Conservation (phyloP, 2,329 filamentous ascomycete species). For the Ploettnerulaceae sp. region DNA sequence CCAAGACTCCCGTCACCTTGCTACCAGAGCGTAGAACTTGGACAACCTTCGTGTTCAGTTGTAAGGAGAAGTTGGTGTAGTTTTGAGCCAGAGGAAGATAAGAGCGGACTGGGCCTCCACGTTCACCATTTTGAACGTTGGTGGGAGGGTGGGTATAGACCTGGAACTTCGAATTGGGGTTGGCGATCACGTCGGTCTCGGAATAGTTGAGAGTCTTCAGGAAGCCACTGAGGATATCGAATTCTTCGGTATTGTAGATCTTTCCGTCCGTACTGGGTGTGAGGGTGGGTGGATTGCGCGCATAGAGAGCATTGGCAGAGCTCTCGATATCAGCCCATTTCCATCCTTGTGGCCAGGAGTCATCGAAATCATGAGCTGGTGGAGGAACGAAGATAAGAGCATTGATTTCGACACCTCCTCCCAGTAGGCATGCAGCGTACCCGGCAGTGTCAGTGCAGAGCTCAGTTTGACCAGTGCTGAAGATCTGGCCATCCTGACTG, state of each 20-base stretch:
- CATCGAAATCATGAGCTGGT: conserved; percentile 2
- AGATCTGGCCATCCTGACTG: not conserved
- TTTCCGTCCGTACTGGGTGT: not conserved
- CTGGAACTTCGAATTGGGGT: not conserved
- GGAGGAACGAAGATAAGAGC: conserved; percentile 3
- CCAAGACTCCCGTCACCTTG: conserved; percentile 1
- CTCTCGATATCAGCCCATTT: conserved; percentile 2
- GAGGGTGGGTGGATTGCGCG: not conserved
- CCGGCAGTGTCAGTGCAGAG: not conserved
- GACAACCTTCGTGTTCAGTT: conserved; percentile 1
- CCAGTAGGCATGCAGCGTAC: conserved; percentile 1
- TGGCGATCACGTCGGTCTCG: not conserved
- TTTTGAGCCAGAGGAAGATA: conserved; percentile 5
- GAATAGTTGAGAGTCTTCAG: not conserved
- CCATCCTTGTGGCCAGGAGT: conserved; percentile 3
- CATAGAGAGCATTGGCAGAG: conserved; percentile 2
- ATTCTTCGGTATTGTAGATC: not conserved
- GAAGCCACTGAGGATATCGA: not conserved
- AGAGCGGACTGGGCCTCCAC: conserved; percentile 6
- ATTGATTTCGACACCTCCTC: not conserved
- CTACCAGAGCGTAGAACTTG: conserved; percentile 2
- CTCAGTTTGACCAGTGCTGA: not conserved
- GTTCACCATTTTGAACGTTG: conserved; percentile 5
- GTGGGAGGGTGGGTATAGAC: not conserved
- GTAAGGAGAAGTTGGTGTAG: not conserved